Evolutionary conservation across 2,329 filamentous ascomycete genomes (phyloP).

Genomic region (Neonectria faginata): DNA sequence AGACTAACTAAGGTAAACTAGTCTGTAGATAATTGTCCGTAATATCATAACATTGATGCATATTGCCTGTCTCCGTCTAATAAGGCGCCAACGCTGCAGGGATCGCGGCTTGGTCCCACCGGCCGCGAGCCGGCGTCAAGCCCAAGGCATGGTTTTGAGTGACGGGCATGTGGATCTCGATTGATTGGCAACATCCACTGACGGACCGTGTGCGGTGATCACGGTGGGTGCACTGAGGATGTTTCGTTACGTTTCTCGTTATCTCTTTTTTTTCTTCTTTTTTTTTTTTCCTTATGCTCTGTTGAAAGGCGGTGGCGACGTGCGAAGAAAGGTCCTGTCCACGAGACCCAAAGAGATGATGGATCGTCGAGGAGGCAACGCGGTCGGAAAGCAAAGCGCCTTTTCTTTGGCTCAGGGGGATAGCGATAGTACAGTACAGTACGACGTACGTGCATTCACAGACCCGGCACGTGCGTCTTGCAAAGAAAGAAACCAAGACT

Average conservation of each 20-base stretch:
- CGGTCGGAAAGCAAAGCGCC: neutral
- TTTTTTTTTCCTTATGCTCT: neutral
- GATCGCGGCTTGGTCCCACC: constrained; percentile 37
- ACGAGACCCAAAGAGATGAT: neutral
- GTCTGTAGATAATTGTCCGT: neutral
- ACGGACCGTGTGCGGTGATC: constrained; percentile 43
- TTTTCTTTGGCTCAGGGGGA: neutral
- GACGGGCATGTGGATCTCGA: constrained; percentile 44
- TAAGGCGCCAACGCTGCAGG: constrained; percentile 34
- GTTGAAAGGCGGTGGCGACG: constrained; percentile 3
- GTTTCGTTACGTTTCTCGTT: constrained; percentile 4
- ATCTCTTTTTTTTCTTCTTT: neutral
- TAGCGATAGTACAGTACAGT: too few relatives aligned
- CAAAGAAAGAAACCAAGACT: neutral
- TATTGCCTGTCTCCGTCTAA: constrained; percentile 6
- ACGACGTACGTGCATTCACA: neutral
- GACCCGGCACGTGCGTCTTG: constrained; percentile 2
- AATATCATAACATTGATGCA: neutral
- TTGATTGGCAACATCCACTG: constrained; percentile 39
- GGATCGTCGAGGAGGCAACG: neutral
- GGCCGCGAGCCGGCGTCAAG: constrained; percentile 41
- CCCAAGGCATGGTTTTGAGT: constrained; percentile 35
- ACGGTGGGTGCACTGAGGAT: constrained; percentile 32
- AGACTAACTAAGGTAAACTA: too few relatives aligned
- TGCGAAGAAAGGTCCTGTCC: neutral